Conservation (phyloP, 768 basidiomycete species). For the Sistotremastrum suecicum region DNA sequence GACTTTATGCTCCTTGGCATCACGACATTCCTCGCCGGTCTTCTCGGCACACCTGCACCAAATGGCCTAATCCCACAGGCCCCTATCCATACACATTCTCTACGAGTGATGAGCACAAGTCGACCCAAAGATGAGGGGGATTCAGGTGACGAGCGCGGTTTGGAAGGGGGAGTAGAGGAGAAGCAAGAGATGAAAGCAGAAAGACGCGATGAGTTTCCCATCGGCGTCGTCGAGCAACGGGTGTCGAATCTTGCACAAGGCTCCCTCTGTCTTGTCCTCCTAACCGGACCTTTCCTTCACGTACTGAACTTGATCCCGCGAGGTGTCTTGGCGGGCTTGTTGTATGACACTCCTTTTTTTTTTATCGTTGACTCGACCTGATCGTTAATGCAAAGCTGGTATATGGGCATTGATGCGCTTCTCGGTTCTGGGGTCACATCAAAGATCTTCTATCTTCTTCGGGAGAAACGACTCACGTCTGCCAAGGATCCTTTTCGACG, state of each 20-base stretch:
- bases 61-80: constrained; percentile 81
- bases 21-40: constrained; percentile 76
- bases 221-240: constrained; percentile 84
- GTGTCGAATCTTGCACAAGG: constrained; percentile 85
- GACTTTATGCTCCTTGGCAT: constrained; percentile 88
- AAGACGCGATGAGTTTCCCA: constrained; percentile 32
- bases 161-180: constrained; percentile 5
- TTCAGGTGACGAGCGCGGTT: constrained; percentile 15
- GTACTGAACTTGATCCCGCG: constrained; percentile 69
- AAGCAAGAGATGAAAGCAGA: constrained; percentile 14
- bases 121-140: constrained; percentile 21
- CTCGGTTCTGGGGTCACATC: constrained; percentile 69
- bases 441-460: constrained; percentile 67
- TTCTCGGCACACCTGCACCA: constrained; percentile 78
- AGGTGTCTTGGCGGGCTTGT: constrained; percentile 72
- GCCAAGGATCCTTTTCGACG: constrained; percentile 53
- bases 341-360: constrained; percentile 35
- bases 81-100: constrained; percentile 81
- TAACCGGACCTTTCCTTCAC: constrained; percentile 72
- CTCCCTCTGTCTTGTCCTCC: constrained; percentile 58
- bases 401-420: constrained; percentile 80
- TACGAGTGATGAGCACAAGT: constrained; percentile 47
- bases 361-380: not conserved
- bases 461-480: constrained; percentile 51
- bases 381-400: constrained; percentile 43